These are phyloP conservation scores for Marchantia polymorpha DNA, from an alignment of 225 moss, liverwort and hornwort species.

Conservation along the genomic window DNA sequence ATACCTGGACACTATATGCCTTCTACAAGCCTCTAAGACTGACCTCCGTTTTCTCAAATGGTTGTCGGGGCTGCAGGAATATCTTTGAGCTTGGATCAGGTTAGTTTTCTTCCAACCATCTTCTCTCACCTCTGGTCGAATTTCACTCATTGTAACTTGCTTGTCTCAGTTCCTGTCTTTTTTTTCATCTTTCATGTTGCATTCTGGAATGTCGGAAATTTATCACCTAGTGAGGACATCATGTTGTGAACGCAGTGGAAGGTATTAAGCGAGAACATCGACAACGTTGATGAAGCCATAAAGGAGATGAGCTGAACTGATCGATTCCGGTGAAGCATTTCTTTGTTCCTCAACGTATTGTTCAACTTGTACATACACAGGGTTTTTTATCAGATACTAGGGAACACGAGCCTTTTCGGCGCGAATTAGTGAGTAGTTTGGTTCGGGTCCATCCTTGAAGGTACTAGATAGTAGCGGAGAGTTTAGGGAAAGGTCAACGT, in stretches of 20 bases:
- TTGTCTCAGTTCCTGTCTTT: background rate
- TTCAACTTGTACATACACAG: background rate
- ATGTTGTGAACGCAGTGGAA: constrained; percentile 23
- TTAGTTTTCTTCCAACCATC: background rate
- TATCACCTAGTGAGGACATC: background rate
- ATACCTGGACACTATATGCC: background rate
- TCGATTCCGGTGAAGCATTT: background rate
- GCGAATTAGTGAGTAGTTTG: background rate
- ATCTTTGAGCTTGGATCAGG: constrained; percentile 25
- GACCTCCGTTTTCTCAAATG: background rate
- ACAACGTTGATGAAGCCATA: constrained; percentile 16
- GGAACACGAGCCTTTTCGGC: background rate
- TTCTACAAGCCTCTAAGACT: background rate
- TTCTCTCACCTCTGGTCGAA: background rate
- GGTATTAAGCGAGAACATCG: constrained; percentile 4
- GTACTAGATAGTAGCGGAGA: no score
- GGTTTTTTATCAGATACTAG: background rate
- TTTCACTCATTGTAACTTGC: background rate
- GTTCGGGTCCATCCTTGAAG: background rate
- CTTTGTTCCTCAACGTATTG: background rate
- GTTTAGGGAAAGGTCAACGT: no score
- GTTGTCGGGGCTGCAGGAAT: constrained; percentile 20
- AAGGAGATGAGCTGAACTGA: background rate
- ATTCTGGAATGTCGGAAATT: no score
- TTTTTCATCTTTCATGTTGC: background rate